A percentile compares a stretch with the other conserved stretches of the same genome.
Evolutionary conservation across 441 rosid species (phyloP).

Genomic region (Adansonia gregorii): DNA sequence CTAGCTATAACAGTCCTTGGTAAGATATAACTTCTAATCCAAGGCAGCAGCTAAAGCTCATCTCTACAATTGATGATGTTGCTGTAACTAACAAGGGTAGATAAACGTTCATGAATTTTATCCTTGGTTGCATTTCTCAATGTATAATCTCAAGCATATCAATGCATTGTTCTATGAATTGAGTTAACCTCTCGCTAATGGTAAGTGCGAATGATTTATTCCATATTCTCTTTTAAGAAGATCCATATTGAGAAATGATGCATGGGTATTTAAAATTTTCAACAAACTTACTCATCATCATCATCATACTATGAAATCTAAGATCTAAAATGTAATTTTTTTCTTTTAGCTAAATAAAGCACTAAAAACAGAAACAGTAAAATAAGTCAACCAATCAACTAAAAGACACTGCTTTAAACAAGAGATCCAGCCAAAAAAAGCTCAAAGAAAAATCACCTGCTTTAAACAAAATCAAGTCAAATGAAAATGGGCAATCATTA

Average conservation of each 20-base stretch:
- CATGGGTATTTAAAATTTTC: neutral
- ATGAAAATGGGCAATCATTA: slow-evolving; percentile 3
- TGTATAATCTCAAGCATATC: too few species aligned
- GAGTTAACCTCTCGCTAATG: too few species aligned
- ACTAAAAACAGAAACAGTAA: neutral
- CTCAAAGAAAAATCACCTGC: neutral
- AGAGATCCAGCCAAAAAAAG: slow-evolving; percentile 14
- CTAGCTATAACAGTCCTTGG: neutral
- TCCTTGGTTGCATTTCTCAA: too few species aligned
- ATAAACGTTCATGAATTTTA: neutral
- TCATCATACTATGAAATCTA: neutral
- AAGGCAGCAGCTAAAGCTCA: neutral
- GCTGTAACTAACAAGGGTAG: neutral
- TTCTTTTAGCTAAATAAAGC: neutral
- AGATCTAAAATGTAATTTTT: neutral
- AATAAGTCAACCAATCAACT: neutral
- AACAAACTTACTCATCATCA: neutral
- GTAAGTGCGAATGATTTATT: neutral
- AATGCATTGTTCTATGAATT: too few species aligned
- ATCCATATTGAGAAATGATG: neutral
- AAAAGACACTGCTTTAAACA: neutral
- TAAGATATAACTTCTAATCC: neutral
- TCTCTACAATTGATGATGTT: neutral
- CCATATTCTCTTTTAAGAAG: neutral
- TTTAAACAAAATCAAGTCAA: slow-evolving; percentile 10